Evolutionary conservation across 768 basidiomycete genomes (phyloP).

Genomic region (Boletus reticuloceps): DNA sequence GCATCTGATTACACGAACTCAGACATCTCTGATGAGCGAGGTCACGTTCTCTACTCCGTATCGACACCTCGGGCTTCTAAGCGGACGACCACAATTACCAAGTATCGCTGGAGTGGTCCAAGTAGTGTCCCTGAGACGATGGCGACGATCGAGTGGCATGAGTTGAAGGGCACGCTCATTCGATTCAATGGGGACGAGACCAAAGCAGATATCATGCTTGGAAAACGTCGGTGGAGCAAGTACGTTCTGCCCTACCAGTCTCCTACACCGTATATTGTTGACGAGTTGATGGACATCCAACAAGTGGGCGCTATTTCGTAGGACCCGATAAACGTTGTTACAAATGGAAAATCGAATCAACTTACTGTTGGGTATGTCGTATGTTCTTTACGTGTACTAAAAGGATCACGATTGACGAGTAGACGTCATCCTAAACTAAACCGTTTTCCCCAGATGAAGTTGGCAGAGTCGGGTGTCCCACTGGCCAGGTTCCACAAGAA

Average conservation of each 20-base stretch:
- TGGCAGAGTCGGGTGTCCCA: constrained; percentile 3
- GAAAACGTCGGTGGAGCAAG: constrained; percentile 22
- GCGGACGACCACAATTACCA: constrained; percentile 24
- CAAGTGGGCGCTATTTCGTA: constrained; percentile 32
- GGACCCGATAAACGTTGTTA: constrained; percentile 34
- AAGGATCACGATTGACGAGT: not conserved
- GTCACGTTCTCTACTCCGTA: constrained; percentile 21
- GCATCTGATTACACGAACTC: constrained; percentile 19
- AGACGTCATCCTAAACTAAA: not conserved
- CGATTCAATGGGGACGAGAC: constrained; percentile 31
- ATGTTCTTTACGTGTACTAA: not conserved
- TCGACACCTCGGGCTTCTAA: constrained; percentile 13
- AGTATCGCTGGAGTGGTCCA: constrained; percentile 21
- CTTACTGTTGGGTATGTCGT: constrained; percentile 25
- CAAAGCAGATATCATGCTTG: constrained; percentile 21
- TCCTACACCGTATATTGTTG: not conserved
- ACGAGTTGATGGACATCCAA: not conserved
- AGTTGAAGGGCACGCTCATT: constrained; percentile 26
- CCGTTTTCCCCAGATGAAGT: constrained; percentile 19
- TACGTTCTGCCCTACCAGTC: constrained; percentile 4
- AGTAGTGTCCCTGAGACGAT: constrained; percentile 23
- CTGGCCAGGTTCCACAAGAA: constrained; percentile 25
- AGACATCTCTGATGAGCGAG: constrained; percentile 16
- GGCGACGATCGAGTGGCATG: constrained; percentile 36
- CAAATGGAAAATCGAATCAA: constrained; percentile 33